Percentiles rank a stretch among this genome's conserved stretches.
These are phyloP conservation scores for Chlorella vulgaris DNA, from an alignment of 139 green algal species.

Conservation along the genomic window DNA sequence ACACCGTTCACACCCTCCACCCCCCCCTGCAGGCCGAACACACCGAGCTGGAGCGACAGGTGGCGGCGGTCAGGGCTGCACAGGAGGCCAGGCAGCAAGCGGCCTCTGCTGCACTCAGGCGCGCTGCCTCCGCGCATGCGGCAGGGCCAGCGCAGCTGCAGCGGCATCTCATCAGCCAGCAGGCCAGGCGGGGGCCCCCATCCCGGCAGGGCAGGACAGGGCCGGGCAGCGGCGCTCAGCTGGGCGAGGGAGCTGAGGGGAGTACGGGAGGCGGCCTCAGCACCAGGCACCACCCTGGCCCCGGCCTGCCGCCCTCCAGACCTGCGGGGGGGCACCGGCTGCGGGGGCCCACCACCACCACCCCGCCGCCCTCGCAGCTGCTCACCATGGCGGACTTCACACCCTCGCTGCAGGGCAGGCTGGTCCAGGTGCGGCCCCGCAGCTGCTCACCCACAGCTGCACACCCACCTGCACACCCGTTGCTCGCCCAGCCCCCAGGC, in stretches of 20 bases:
- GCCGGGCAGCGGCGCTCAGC: neutral
- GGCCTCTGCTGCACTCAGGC: neutral
- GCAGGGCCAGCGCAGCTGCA: too few relatives aligned
- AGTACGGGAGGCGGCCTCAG: neutral
- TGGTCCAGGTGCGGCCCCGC: slow-evolving; percentile 38
- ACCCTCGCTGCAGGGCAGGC: slow-evolving; percentile 27
- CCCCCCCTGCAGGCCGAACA: neutral
- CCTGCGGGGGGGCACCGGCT: neutral
- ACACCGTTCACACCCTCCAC: neutral
- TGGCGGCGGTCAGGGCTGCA: neutral
- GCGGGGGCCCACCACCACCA: slow-evolving; percentile 1
- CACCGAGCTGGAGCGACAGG: neutral
- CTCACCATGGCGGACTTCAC: slow-evolving; percentile 40
- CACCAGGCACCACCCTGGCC: too few relatives aligned
- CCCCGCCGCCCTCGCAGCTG: slow-evolving; percentile 10
- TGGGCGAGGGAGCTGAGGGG: neutral
- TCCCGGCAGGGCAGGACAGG: neutral
- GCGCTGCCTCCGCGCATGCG: neutral
- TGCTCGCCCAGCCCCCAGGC: too few relatives aligned
- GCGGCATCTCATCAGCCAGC: too few relatives aligned
- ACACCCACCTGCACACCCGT: neutral
- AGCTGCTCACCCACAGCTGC: neutral
- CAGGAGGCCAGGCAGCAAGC: neutral
- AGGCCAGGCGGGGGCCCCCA: too few relatives aligned
- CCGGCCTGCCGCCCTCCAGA: too few relatives aligned